Conservation (phyloP, 768 basidiomycete species). For the Pisolithus sp. region DNA sequence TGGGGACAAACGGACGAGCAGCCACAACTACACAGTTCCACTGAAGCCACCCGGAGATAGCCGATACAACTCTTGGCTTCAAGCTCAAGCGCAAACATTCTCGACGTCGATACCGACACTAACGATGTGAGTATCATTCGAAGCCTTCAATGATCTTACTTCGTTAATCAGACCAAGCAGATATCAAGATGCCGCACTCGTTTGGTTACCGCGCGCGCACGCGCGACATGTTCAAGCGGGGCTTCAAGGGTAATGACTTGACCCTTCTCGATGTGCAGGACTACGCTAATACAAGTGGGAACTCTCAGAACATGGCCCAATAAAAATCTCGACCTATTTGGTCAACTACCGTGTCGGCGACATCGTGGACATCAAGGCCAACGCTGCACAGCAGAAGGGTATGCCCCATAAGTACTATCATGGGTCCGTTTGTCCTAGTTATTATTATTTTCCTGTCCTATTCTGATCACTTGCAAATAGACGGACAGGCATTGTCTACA, state of each 20-base stretch:
- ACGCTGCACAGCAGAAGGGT: conserved; percentile 98
- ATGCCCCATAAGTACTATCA: conserved; percentile 99
- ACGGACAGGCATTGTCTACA: conserved; percentile 97
- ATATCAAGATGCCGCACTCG: conserved; percentile 96
- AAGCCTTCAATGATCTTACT: conserved; percentile 9
- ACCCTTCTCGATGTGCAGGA: conserved; percentile 7
- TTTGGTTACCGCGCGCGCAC: conserved; percentile 99
- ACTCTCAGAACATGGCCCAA: conserved; percentile 72
- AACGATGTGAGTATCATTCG: conserved; percentile 35
- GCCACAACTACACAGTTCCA: conserved; percentile 62
- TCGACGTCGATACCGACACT: conserved; percentile 34
- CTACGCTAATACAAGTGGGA: conserved; percentile 1
- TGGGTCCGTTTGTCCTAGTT: conserved; percentile 52
- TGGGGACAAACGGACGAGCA: conserved; percentile 30
- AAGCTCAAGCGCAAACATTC: conserved; percentile 40
- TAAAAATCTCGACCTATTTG: conserved; percentile 90
- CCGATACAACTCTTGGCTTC: conserved; percentile 33
- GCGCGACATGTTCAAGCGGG: conserved; percentile 99
- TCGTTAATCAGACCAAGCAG: conserved; percentile 26
- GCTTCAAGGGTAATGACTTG: conserved; percentile 80
- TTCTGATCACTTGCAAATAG: conserved; percentile 33
- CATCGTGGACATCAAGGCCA: conserved; percentile 99
- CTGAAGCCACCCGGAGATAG: conserved; percentile 58
- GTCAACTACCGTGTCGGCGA: conserved; percentile 93
- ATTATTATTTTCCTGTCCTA: neutral